Evolutionary conservation across 2,329 filamentous ascomycete species (phyloP), one percentile per base, ranked within the genome.

Genomic region (Byssothecium circinans): DNA sequence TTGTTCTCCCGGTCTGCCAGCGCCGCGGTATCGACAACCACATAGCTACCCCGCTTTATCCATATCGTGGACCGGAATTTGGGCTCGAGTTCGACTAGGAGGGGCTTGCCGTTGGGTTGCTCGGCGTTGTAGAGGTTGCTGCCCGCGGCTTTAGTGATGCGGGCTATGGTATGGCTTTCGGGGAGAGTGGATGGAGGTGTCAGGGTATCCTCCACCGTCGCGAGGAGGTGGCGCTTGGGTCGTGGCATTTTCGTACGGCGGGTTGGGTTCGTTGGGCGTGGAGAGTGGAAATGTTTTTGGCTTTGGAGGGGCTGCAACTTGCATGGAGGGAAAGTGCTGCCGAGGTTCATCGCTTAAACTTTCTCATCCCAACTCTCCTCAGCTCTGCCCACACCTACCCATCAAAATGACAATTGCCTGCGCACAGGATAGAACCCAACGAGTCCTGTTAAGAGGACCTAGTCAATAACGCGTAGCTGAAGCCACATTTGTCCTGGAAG

Each of bases 31-130:
- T 97, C 88, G 12, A 96, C 80, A 10, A 97, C 74, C 23, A 96
- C 91, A 70, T 86, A 97, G 0, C 90, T 89, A 23, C 91, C 88
- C 15, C 90, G 85, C 72, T 88, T 91, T 69, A 97, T 88, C 89
- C 90, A 97, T 54, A 97, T 89, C 2, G 89, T 94, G 56, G 89
- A 94, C 52, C 92, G 88, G 68, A 97, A 96, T 33, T 85, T 84
- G 20, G 89, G 78, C 8, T 89, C 87, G 17, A 99, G 82, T 76
- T 96, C 91, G 18, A 91, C 86, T 15, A 95, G 75, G 32, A 92
- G 72, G 6, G 79, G 74, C 61, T 84, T 81, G 49, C 81, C 80
- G 11, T 53, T 49, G 19, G 91, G 84, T 23, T 91, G 76, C 65
- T 86, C 80, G 65, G 92, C 89, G 35, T 82, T 81, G 77, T 95